Conservation (phyloP, 495 filamentous ascomycete species). For the Penicillium alfredii region DNA sequence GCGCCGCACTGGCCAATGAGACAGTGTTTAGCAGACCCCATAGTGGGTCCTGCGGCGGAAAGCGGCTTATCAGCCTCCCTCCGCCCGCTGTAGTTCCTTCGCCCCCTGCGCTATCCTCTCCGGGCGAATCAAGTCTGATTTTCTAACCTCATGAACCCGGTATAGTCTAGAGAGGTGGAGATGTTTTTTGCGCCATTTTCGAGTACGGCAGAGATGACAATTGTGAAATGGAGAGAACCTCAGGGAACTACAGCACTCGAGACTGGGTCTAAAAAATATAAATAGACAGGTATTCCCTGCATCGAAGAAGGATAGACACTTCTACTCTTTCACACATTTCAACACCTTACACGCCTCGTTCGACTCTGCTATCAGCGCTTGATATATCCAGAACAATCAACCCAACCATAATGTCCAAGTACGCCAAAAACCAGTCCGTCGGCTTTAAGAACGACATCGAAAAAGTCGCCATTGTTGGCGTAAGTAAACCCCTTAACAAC, state of each 20-base stretch:
- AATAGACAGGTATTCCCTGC: conserved; percentile 11
- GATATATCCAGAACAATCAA: conserved; percentile 5
- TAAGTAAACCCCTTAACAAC: conserved; percentile 19
- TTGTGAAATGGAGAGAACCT: not conserved
- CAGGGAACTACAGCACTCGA: not conserved
- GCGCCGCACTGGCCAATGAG: conserved; percentile 9
- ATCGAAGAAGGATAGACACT: conserved; percentile 2
- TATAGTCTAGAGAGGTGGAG: conserved; percentile 1
- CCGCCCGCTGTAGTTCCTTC: conserved; percentile 1
- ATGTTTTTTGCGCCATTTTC: not conserved
- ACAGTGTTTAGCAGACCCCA: not conserved
- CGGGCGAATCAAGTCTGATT: conserved; percentile 4
- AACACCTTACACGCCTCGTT: conserved; percentile 4
- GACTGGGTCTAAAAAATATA: conserved; percentile 10
- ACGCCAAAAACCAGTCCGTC: conserved; percentile 31
- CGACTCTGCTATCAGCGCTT: conserved; percentile 4
- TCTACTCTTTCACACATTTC: conserved; percentile 6
- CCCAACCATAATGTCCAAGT: conserved; percentile 17
- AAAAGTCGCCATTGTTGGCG: conserved; percentile 46
- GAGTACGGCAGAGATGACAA: conserved; percentile 1
- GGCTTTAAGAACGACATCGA: conserved; percentile 40
- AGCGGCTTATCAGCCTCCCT: not conserved
- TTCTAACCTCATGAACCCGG: not conserved
- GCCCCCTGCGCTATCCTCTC: not conserved
- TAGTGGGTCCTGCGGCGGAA: conserved; percentile 15